Conservation (phyloP, 345 rosid species). For the Mercurialis annua region DNA sequence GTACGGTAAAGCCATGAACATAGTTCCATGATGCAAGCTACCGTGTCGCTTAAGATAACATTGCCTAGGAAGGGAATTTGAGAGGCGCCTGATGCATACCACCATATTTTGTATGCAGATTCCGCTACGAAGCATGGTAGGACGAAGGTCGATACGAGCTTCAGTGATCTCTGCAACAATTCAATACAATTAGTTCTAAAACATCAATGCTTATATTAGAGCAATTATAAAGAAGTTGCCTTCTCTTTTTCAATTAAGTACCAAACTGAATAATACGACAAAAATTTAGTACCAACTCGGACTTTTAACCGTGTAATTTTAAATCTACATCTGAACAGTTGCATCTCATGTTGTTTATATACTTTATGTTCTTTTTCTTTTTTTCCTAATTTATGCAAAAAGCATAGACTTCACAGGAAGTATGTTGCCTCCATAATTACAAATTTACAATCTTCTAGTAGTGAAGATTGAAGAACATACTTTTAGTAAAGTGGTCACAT, state of each 20-base stretch:
- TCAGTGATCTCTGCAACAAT: conserved; percentile 66
- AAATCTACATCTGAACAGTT: neutral
- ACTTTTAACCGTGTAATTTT: too few relatives aligned
- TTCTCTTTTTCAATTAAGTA: too few relatives aligned
- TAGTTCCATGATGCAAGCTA: conserved; percentile 80
- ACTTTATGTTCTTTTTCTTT: neutral
- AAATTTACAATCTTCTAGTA: neutral
- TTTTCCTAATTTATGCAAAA: neutral
- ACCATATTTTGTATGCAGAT: conserved; percentile 88
- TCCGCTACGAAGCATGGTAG: conserved; percentile 72
- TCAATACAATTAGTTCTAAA: too few relatives aligned
- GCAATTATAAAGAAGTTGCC: too few relatives aligned
- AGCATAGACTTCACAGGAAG: neutral
- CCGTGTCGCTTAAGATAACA: conserved; percentile 63
- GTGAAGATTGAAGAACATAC: neutral
- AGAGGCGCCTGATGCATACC: conserved; percentile 94
- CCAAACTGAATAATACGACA: too few relatives aligned
- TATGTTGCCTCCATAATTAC: neutral
- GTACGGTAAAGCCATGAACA: conserved; percentile 91
- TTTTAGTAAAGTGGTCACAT: neutral
- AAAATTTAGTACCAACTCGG: too few relatives aligned
- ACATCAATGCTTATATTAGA: too few relatives aligned
- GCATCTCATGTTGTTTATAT: neutral
- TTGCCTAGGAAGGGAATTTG: conserved; percentile 84
- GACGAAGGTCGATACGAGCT: conserved; percentile 65